Evolutionary conservation across 441 rosid species (phyloP), one percentile per base, ranked within the genome.

Genomic region (Pelargonium myrrhifolium): DNA sequence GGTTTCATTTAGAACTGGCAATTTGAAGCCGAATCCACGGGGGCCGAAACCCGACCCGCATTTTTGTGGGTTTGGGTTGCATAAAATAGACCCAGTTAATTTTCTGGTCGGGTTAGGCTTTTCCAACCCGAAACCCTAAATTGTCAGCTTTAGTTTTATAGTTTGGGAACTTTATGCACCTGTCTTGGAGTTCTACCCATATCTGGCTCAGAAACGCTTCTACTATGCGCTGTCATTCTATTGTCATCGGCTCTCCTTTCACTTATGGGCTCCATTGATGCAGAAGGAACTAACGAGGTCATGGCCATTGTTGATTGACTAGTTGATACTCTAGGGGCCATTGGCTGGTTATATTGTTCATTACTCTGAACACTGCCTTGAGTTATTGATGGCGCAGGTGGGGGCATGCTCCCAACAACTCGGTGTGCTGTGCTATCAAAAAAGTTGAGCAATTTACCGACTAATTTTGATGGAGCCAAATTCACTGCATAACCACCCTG

Each of bases 171-270:
- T 51, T 18, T 68, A 66, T 68, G 67, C 63, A 91, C 99, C 98
- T 92, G 96, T 83, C 86, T 85, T 8, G 99, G 97, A 70, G 79
- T 89, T 79, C 96, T 84, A 74, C 97, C 91, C 62, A 94, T 82
- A 81, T 92, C 85, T 60, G 98, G 98, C 80, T 94, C 99, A 58
- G 99, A 94, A 65, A 81, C 98, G 79, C 99, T 94, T 83, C 99
- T 86, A 65, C 79, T 82, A 68, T 87, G 88, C 79, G 82, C 76
- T 43, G 79, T 83, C 93, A 81, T 87, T 70, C 71, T 85, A 73
- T 68, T 88, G 64, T 77, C 89, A 68, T 84, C 90, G 64, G 84
- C 75, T 15, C 83, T 64, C 90, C 89, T 84, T 40, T 81, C 96
- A 76, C 81, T 85, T 67, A 78, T 70, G 66, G 92, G 91, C 73